Percentiles rank a stretch among this genome's conserved stretches.
Conservation (phyloP, 805 yeast genomes). For the Metschnikowia proteae region DNA sequence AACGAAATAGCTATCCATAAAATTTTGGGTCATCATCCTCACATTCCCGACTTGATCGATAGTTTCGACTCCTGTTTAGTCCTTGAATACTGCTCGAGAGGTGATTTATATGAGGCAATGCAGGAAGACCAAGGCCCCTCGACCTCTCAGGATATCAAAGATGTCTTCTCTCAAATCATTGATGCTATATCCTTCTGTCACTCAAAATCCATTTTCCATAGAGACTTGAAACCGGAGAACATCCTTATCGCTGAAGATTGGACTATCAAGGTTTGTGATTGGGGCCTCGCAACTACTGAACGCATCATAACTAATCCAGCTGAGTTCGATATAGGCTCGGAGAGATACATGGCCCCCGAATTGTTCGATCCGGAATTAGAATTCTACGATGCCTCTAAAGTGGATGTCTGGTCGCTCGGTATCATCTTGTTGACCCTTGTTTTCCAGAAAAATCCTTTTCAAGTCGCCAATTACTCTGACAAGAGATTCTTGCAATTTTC, state of each 20-base stretch:
- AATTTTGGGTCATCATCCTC: conserved; percentile 51
- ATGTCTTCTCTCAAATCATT: conserved; percentile 49
- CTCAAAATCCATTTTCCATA: conserved; percentile 45
- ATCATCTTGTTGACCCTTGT: conserved; percentile 76
- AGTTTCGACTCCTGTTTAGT: conserved; percentile 50
- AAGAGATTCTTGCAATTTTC: conserved; percentile 83
- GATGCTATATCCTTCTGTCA: conserved; percentile 52
- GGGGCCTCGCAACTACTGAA: conserved; percentile 55
- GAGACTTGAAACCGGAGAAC: conserved; percentile 58
- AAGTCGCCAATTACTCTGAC: conserved; percentile 74
- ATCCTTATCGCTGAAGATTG: conserved; percentile 48
- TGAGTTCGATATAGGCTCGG: conserved; percentile 80
- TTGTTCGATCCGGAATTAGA: conserved; percentile 59
- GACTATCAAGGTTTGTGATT: conserved; percentile 55
- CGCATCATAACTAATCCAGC: conserved; percentile 50
- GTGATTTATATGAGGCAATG: conserved; percentile 81
- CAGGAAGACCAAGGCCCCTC: conserved; percentile 61
- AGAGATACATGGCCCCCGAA: conserved; percentile 94
- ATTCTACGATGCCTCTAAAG: conserved; percentile 72
- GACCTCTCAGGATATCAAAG: conserved; percentile 51
- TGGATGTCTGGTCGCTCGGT: conserved; percentile 89
- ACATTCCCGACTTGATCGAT: conserved; percentile 46
- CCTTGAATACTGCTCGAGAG: conserved; percentile 81
- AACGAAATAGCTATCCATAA: conserved; percentile 66
- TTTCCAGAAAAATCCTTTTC: conserved; percentile 87